Percentiles rank a stretch among this genome's conserved stretches.
Evolutionary conservation across 2,329 filamentous ascomycete genomes (phyloP).

Genomic region (Neofusicoccum ribis): DNA sequence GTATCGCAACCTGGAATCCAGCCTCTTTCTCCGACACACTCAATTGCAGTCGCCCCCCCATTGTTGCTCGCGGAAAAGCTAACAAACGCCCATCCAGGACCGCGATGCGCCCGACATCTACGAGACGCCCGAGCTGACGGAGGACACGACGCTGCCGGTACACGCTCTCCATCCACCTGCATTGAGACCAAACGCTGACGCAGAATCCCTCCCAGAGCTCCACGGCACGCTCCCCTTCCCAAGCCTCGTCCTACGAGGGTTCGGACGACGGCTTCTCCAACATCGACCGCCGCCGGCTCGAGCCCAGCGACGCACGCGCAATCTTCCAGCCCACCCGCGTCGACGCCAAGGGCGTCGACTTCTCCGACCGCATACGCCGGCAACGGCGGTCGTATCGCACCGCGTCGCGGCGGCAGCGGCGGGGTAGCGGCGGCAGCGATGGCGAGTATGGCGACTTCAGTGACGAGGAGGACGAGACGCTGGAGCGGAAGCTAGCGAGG

Average conservation of each 20-base stretch:
- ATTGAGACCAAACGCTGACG: slow-evolving; percentile 32
- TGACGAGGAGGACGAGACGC: slow-evolving; percentile 74
- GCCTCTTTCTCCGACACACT: too few relatives aligned
- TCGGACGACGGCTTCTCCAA: slow-evolving; percentile 47
- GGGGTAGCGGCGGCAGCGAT: slow-evolving; percentile 53
- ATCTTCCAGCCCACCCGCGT: slow-evolving; percentile 75
- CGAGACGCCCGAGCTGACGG: slow-evolving; percentile 89
- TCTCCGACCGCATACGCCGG: slow-evolving; percentile 86
- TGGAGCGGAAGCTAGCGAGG: slow-evolving; percentile 78
- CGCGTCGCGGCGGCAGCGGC: slow-evolving; percentile 62
- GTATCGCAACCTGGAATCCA: too few relatives aligned
- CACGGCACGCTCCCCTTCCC: slow-evolving; percentile 37
- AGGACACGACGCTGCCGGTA: slow-evolving; percentile 83
- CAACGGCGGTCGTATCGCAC: slow-evolving; percentile 76
- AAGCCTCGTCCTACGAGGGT: slow-evolving; percentile 57
- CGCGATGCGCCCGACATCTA: slow-evolving; percentile 80
- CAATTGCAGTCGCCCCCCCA: too few relatives aligned
- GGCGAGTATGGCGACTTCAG: slow-evolving; percentile 69
- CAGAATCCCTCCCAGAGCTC: slow-evolving; percentile 26
- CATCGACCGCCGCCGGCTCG: slow-evolving; percentile 75
- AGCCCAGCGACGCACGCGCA: slow-evolving; percentile 75
- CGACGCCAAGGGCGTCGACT: slow-evolving; percentile 77
- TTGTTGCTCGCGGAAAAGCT: neutral
- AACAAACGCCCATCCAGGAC: slow-evolving; percentile 47
- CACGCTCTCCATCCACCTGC: slow-evolving; percentile 32